A percentile compares a stretch with the other conserved stretches of the same genome.
Conservation (phyloP, 2,329 filamentous ascomycete species). For the Thermomyces lanuginosus region DNA sequence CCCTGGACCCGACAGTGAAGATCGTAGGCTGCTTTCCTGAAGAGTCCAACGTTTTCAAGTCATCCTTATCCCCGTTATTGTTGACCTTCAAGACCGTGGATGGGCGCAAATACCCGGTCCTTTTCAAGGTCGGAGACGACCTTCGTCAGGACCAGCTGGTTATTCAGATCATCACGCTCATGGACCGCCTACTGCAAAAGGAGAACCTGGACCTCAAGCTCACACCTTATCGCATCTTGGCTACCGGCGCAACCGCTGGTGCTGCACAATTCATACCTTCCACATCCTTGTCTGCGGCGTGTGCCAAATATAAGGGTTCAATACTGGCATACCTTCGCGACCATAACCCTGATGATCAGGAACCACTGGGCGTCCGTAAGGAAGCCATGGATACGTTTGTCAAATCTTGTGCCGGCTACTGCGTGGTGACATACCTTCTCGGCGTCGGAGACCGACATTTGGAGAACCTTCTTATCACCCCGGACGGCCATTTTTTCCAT, state of each 20-base stretch:
- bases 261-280: slow-evolving; percentile 89
- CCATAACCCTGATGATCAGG: slow-evolving; percentile 73
- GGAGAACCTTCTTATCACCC: slow-evolving; percentile 82
- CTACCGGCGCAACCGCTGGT: slow-evolving; percentile 75
- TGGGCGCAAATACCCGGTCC: slow-evolving; percentile 68
- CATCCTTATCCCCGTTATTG: slow-evolving; percentile 77
- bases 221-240: slow-evolving; percentile 89
- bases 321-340: slow-evolving; percentile 69
- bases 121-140: slow-evolving; percentile 96
- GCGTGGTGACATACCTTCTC: slow-evolving; percentile 93
- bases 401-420: slow-evolving; percentile 91
- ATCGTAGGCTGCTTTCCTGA: slow-evolving; percentile 69
- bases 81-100: slow-evolving; percentile 72
- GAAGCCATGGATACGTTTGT: slow-evolving; percentile 91
- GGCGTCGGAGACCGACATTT: slow-evolving; percentile 92
- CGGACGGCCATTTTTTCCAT: slow-evolving; percentile 91
- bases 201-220: slow-evolving; percentile 92
- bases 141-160: slow-evolving; percentile 92
- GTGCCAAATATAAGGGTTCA: slow-evolving; percentile 63
- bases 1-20: slow-evolving; percentile 67
- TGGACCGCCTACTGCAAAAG: slow-evolving; percentile 89
- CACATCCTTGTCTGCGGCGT: slow-evolving; percentile 65
- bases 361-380: slow-evolving; percentile 71
- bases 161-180: slow-evolving; percentile 91
- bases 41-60: slow-evolving; percentile 87